These are phyloP conservation scores for Marchantia paleacea DNA, from an alignment of 225 moss, liverwort and hornwort species.

Conservation along the genomic window DNA sequence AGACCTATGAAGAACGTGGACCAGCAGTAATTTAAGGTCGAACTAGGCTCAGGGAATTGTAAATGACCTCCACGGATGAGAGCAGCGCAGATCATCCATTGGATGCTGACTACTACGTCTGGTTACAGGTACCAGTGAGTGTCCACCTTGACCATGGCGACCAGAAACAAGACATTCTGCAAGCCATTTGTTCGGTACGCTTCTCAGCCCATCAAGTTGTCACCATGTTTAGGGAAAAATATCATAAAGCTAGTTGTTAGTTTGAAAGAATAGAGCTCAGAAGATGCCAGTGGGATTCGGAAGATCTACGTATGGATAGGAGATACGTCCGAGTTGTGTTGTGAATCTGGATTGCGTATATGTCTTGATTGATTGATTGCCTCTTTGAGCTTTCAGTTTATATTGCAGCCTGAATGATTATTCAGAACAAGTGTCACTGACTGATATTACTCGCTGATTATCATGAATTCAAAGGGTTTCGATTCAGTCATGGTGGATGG, in stretches of 20 bases:
- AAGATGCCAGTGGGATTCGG: background rate
- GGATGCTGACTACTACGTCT: background rate
- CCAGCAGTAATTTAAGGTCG: background rate
- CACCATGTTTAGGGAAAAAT: no score
- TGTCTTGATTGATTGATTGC: background rate
- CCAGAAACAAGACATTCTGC: conserved; percentile 55
- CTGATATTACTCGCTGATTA: background rate
- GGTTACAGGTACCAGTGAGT: conserved; percentile 68
- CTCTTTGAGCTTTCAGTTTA: no score
- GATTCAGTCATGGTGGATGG: conserved; percentile 90
- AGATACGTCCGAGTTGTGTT: background rate
- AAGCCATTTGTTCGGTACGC: conserved; percentile 64
- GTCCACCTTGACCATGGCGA: conserved; percentile 93
- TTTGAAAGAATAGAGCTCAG: background rate
- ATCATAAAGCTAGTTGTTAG: background rate
- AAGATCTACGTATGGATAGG: background rate
- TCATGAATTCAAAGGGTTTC: conserved; percentile 55
- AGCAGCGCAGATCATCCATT: background rate
- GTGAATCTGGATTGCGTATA: background rate
- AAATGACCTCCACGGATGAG: background rate
- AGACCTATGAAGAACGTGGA: background rate
- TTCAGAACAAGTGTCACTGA: background rate
- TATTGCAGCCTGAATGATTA: no score
- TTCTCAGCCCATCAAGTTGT: background rate
- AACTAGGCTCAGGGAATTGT: background rate